phyloP scores from a whole-genome alignment of 2,329 filamentous ascomycete species.

The Ceratocystis eucalypticola region DNA sequence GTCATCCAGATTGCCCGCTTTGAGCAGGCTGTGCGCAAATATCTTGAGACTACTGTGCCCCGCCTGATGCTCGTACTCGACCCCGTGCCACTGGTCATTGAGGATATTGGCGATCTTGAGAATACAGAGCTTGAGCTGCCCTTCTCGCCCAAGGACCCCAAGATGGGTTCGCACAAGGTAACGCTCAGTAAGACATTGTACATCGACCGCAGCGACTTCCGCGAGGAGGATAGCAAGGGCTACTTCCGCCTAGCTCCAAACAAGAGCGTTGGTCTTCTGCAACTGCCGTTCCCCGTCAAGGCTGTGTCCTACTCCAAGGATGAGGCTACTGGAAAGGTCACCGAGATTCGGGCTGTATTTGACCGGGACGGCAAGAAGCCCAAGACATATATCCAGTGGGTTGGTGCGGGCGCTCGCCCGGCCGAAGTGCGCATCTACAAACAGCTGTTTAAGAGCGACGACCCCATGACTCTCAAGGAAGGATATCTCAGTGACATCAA shows the following conservation, averaged over 20 bases:
- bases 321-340: slow-evolving; percentile 47
- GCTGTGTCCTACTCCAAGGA: slow-evolving; percentile 59
- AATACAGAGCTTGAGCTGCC: slow-evolving; percentile 51
- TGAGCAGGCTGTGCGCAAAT: slow-evolving; percentile 70
- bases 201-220: slow-evolving; percentile 72
- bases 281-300: slow-evolving; percentile 57
- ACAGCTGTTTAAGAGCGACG: slow-evolving; percentile 72
- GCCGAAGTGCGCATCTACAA: slow-evolving; percentile 70
- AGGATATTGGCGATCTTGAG: slow-evolving; percentile 59
- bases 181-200: slow-evolving; percentile 65
- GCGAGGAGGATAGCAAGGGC: slow-evolving; percentile 57
- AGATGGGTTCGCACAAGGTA: slow-evolving; percentile 46
- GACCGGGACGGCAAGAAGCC: slow-evolving; percentile 59
- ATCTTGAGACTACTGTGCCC: slow-evolving; percentile 78
- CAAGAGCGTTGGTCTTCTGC: slow-evolving; percentile 61
- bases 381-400: slow-evolving; percentile 87
- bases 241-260: slow-evolving; percentile 72
- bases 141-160: slow-evolving; percentile 69
- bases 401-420: slow-evolving; percentile 49
- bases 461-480: slow-evolving; percentile 62
- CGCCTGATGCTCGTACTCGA: slow-evolving; percentile 82
- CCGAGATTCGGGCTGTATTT: slow-evolving; percentile 47
- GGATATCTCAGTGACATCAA: slow-evolving; percentile 79
- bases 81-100: slow-evolving; percentile 68
- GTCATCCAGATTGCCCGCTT: slow-evolving; percentile 73